Percentiles rank a stretch among this genome's conserved stretches.
phyloP scores from a whole-genome alignment of 1,284 basidiomycete species.

The Trichosporon faecale region DNA sequence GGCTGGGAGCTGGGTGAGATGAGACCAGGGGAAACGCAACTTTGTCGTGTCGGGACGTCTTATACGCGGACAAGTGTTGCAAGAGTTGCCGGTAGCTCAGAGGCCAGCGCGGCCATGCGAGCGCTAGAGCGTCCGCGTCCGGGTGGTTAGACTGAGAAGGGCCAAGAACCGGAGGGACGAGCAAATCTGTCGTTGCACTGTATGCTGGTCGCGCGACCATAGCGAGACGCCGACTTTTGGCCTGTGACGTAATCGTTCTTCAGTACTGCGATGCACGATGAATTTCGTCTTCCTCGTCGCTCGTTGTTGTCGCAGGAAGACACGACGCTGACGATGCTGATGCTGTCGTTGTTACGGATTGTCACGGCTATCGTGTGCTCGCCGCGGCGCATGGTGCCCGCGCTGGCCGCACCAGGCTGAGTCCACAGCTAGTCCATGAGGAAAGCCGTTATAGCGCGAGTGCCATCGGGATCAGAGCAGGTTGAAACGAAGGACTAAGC shows the following conservation, averaged over 20 bases:
- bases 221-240: not conserved
- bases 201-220: not conserved
- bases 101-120: slow-evolving; percentile 1
- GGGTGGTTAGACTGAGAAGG: not conserved
- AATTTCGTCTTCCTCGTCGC: not conserved
- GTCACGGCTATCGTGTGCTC: not conserved
- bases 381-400: not conserved
- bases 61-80: not conserved
- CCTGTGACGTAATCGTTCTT: not conserved
- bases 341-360: no score
- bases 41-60: not conserved
- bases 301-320: not conserved
- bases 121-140: not conserved
- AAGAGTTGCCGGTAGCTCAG: not conserved
- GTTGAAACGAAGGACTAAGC: not conserved
- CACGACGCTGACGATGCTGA: not conserved
- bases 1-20: not conserved
- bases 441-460: no score
- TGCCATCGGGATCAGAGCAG: not conserved
- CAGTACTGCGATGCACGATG: not conserved
- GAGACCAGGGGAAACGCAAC: not conserved
- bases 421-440: not conserved
- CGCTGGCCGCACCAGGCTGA: no score
- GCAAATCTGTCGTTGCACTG: not conserved
- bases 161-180: not conserved